Base-by-base conservation (phyloP, 1,284 basidiomycete genomes). In the Cryptococcus sp. region DNA sequence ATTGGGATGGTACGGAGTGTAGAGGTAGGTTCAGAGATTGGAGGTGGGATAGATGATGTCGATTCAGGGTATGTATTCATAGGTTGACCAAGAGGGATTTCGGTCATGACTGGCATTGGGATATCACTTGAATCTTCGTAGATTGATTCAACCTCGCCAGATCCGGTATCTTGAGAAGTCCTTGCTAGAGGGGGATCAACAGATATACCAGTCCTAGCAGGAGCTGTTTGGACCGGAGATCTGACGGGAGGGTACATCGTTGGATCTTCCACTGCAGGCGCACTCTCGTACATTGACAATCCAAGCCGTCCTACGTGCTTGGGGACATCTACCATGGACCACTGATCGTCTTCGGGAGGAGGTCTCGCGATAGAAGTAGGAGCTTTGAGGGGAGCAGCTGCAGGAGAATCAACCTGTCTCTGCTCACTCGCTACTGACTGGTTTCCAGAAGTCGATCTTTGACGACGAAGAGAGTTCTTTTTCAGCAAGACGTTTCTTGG, bases 401-500 rank as follows among this genome's bases (percentile, higher is more conserved):
- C 30, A 14, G 45, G 35, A 4, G 23, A 31, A n/a, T 15, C 4
- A 38, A 23, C 23, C 23, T 23, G 23, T 23, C 23, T 23, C 23
- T n/a, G 8, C 33, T 33, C 15, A 46, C 38, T 5, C 31, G 30
- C 41, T 32, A 49, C 46, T 2, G 14, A 46, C 14, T 46, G 32
- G 11, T 53, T 50, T 0, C 46, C 52, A 4, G 60, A 61, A 6
- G 31, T 31, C 2, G 57, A 48, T 13, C 58, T 50, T 23, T 53
- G 50, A 3, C 45, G 31, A 13, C 49, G 52, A 5, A 65, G 23
- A n/a, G 58, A 63, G 34, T 52, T 58, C 46, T 66, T 66, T 55
- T 69, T 69, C 33, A 66, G 46, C 31, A 69, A 50, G 5, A 67
- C 46, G 46, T 66, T 65, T 10, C 60, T 53, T 11, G 52, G 60